Evolutionary conservation across 768 basidiomycete species (phyloP).

Genomic region (Amanita pseudoporphyria): DNA sequence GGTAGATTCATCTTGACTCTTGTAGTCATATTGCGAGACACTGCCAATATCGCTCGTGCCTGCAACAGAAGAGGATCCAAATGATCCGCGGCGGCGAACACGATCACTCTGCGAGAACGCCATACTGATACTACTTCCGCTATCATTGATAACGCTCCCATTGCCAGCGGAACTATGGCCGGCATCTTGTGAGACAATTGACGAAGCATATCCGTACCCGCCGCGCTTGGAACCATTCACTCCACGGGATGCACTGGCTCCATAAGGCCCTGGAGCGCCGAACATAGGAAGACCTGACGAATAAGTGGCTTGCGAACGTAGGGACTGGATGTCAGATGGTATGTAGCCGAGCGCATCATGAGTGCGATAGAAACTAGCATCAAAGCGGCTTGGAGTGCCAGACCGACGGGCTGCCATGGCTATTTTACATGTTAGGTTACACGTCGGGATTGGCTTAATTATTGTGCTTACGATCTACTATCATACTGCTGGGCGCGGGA

Average conservation of each 20-base stretch:
- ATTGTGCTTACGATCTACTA: slow-evolving; percentile 40
- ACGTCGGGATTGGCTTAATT: slow-evolving; percentile 1
- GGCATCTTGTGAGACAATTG: slow-evolving; percentile 88
- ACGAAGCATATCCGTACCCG: slow-evolving; percentile 79
- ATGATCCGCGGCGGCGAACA: slow-evolving; percentile 66
- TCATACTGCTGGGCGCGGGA: slow-evolving; percentile 26
- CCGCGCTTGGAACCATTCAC: slow-evolving; percentile 63
- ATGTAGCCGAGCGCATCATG: slow-evolving; percentile 93
- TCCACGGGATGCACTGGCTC: slow-evolving; percentile 54
- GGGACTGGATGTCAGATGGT: slow-evolving; percentile 90
- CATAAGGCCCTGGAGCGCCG: slow-evolving; percentile 58
- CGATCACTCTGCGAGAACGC: slow-evolving; percentile 90
- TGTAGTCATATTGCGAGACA: slow-evolving; percentile 71
- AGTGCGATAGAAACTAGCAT: slow-evolving; percentile 90
- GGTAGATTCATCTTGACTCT: slow-evolving; percentile 77
- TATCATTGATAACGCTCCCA: slow-evolving; percentile 48
- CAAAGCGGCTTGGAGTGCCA: slow-evolving; percentile 91
- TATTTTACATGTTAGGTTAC: neutral
- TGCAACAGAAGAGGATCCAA: slow-evolving; percentile 56
- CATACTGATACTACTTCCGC: slow-evolving; percentile 46
- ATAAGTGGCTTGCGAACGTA: slow-evolving; percentile 94
- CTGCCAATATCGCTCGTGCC: slow-evolving; percentile 75
- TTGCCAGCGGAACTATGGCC: slow-evolving; percentile 53
- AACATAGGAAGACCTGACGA: slow-evolving; percentile 89
- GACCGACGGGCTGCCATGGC: slow-evolving; percentile 43